phyloP scores from a whole-genome alignment of 139 green algal species.

The Auxenochlorella pyrenoidosa region DNA sequence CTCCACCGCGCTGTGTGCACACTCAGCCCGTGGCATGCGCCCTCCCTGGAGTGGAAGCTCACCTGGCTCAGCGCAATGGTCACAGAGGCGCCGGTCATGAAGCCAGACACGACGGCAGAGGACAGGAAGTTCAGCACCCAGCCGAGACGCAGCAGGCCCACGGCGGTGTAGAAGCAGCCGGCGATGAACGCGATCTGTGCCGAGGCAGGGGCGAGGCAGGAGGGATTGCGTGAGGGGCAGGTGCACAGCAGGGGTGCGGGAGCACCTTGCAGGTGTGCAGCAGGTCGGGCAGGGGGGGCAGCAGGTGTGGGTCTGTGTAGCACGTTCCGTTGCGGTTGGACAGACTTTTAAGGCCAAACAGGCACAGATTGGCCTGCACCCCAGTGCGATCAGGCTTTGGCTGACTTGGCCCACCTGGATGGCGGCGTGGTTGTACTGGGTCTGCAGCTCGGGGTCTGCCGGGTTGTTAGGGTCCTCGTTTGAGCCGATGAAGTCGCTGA shows the following conservation, averaged over 20 bases:
- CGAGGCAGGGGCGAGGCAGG: neutral
- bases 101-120: slow-evolving; percentile 85
- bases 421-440: neutral
- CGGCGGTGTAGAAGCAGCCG: slow-evolving; percentile 73
- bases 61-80: slow-evolving; percentile 66
- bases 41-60: no score
- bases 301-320: no score
- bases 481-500: slow-evolving; percentile 26
- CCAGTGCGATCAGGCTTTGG: no score
- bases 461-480: neutral
- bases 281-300: no score
- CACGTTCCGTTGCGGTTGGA: no score
- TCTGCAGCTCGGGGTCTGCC: neutral
- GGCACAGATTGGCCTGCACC: no score
- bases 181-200: slow-evolving; percentile 81
- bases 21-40: no score
- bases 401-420: neutral
- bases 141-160: slow-evolving; percentile 85
- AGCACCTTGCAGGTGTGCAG: no score
- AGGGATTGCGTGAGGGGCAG: no score
- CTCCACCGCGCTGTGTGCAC: no score
- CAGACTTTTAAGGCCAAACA: no score
- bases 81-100: slow-evolving; percentile 88
- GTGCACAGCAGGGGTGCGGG: no score
- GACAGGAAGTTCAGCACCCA: slow-evolving; percentile 91